A percentile compares a stretch with the other conserved stretches of the same genome.
Evolutionary conservation across 495 filamentous ascomycete genomes (phyloP).

Genomic region (Cercophora sp.): DNA sequence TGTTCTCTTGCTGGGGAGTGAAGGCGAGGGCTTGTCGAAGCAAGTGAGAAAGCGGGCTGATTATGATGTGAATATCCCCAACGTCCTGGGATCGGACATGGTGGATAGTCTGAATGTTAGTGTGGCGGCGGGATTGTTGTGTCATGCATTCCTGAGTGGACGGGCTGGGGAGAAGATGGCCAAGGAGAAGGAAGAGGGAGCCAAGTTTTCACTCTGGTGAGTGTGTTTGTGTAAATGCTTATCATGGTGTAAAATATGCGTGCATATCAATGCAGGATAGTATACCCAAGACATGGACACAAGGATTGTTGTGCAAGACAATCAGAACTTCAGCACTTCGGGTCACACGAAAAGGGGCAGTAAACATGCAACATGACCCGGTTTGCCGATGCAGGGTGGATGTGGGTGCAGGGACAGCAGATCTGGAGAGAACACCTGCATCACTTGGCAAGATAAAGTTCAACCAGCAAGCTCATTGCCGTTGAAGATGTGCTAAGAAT

Average conservation of each 20-base stretch:
- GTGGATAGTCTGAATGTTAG: constrained; percentile 87
- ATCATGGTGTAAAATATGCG: background rate
- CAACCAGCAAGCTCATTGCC: no score
- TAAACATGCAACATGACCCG: background rate
- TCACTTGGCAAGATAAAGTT: no score
- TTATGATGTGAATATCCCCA: constrained; percentile 50
- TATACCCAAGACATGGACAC: no score
- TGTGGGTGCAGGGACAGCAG: constrained; percentile 5
- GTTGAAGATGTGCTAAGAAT: no score
- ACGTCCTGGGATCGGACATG: constrained; percentile 31
- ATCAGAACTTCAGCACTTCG: no score
- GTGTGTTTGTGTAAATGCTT: background rate
- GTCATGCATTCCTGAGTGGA: constrained; percentile 50
- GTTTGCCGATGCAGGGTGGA: constrained; percentile 2
- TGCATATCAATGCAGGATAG: background rate
- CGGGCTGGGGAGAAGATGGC: constrained; percentile 17
- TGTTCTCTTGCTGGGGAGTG: constrained; percentile 77
- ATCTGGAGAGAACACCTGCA: no score
- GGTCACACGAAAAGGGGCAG: background rate
- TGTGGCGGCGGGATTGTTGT: constrained; percentile 74
- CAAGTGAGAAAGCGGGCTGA: constrained; percentile 62
- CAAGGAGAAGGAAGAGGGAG: constrained; percentile 18
- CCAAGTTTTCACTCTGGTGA: constrained; percentile 20
- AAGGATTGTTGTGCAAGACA: no score
- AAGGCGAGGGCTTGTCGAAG: constrained; percentile 67